Percentiles rank a stretch among this genome's conserved stretches.
These are phyloP conservation scores for Sistotremastrum niveocremeum DNA, from an alignment of 768 basidiomycete species.

Conservation along the genomic window DNA sequence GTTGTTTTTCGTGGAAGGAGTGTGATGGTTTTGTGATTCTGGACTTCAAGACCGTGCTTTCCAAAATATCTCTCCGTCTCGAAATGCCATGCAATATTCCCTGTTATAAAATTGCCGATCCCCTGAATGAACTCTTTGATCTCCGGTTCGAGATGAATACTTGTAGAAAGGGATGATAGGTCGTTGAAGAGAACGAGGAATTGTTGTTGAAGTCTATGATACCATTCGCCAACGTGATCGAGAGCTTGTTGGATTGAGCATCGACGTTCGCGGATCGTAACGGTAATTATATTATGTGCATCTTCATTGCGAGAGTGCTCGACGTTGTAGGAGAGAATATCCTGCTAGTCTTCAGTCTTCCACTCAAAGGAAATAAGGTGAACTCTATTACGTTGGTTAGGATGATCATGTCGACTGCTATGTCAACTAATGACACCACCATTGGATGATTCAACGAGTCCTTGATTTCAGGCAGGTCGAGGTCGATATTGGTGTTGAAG, in stretches of 20 bases:
- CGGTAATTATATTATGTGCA: conserved; percentile 60
- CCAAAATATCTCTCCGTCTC: conserved; percentile 44
- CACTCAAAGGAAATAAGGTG: neutral
- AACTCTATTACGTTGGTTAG: conserved; percentile 10
- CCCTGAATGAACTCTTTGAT: no score
- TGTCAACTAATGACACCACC: conserved; percentile 1
- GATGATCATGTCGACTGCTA: conserved; percentile 9
- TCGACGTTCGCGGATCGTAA: conserved; percentile 45
- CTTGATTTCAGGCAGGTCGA: conserved; percentile 9
- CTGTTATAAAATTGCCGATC: no score
- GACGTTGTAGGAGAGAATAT: conserved; percentile 64
- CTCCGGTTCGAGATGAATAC: no score
- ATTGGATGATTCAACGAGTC: neutral
- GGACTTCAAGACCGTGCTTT: conserved; percentile 15
- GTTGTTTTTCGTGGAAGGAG: conserved; percentile 24
- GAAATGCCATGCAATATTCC: conserved; percentile 40
- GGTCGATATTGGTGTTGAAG: conserved; percentile 9
- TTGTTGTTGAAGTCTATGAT: conserved; percentile 8
- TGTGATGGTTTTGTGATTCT: conserved; percentile 33
- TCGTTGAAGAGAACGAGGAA: no score
- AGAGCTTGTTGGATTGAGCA: conserved; percentile 47
- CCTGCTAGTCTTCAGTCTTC: conserved; percentile 23
- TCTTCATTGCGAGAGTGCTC: conserved; percentile 54
- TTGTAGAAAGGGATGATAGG: no score
- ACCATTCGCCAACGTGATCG: conserved; percentile 50